Conservation (phyloP, 2,329 filamentous ascomycete genomes). For the Tothia fuscella region DNA sequence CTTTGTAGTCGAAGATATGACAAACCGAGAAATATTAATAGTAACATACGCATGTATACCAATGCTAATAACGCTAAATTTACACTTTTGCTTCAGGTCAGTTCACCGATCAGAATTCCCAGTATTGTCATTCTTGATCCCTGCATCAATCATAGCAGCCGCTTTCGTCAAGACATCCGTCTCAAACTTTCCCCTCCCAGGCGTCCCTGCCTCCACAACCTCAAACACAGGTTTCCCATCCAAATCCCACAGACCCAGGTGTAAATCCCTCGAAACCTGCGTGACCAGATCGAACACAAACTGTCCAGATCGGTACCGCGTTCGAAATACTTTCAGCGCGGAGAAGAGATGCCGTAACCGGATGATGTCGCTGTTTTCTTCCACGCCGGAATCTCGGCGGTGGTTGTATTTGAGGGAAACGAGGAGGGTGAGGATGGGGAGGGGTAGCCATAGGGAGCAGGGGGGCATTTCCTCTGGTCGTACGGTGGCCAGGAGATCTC, state of each 20-base stretch:
- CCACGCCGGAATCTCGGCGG: not conserved
- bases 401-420: conserved; percentile 2
- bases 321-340: not conserved
- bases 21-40: too few relatives aligned
- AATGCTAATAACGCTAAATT: too few relatives aligned
- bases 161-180: conserved; percentile 10
- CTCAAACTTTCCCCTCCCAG: conserved; percentile 9
- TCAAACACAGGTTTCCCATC: not conserved
- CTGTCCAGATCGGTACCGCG: not conserved
- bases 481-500: not conserved
- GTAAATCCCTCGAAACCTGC: not conserved
- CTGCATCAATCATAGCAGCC: conserved; percentile 8
- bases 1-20: too few relatives aligned
- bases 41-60: too few relatives aligned
- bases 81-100: too few relatives aligned
- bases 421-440: conserved; percentile 7
- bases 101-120: conserved; percentile 4
- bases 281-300: not conserved
- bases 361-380: not conserved
- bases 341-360: conserved; percentile 6
- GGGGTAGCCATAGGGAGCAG: conserved; percentile 1
- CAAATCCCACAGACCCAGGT: conserved; percentile 5
- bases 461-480: conserved; percentile 6
- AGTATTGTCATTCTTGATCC: not conserved
- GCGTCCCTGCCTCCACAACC: not conserved